Evolutionary conservation across 2,329 filamentous ascomycete genomes (phyloP), one percentile per base, ranked within the genome.

Genomic region (Penicillium nordicum): DNA sequence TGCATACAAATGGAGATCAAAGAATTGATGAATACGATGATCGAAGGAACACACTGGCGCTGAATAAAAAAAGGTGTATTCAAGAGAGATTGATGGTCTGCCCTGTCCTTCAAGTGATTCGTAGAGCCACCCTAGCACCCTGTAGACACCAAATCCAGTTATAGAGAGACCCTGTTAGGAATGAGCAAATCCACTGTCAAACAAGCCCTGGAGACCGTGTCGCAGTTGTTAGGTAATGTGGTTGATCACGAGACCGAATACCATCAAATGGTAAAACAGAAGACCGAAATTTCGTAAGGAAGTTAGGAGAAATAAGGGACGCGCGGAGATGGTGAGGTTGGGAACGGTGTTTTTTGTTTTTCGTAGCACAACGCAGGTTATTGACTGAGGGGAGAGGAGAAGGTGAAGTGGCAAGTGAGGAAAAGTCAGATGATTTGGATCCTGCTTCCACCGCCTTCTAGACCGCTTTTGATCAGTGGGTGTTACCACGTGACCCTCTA

Each of bases 1-100:
- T 71, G 70, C 61, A 71, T 70, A 74, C 67, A 73, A 67, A 69
- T 63, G 59, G 67, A 67, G 60, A 64, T 57, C 50, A 65, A 66
- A 52, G 45, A 41, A 61, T 57, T 64, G 68, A 63, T 62, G 62
- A 63, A 66, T 71, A 73, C 67, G 71, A 67, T 56, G 53, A 55
- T 57, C 56, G 57, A 58, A 59, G 41, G 45, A 55, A 63, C 63
- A 63, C 63, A 61, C 56, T 59, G 63, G 50, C 59, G 60, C 58
- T 62, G 57, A 51, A 51, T 29, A 58, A 55, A 34, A 34, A 55
- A 53, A 53, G 53, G 47, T 43, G 38, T 46, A 48, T 51, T 48
- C 34, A 60, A 58, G 34, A 59, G 55, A 52, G 43, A 32, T 58
- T 37, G 41, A 44, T 55, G 48, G 50, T 57, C 43, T 57, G 57